These are phyloP conservation scores for Hyphodiscus sp. DNA, from an alignment of 2,329 filamentous ascomycete genomes.

Conservation along the genomic window DNA sequence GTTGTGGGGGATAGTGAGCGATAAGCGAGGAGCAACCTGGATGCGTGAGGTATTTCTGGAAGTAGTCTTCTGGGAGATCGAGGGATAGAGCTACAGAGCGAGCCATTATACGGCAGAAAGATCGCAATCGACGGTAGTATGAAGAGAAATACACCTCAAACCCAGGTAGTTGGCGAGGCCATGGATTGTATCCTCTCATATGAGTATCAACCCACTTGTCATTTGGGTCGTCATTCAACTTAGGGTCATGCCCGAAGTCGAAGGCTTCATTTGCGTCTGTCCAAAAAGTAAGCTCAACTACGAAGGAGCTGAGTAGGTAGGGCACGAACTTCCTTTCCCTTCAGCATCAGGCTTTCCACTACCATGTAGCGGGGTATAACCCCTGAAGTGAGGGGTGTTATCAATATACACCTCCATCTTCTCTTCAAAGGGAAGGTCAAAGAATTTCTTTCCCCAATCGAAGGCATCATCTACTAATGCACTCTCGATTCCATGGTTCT, in stretches of 20 bases:
- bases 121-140: slow-evolving; percentile 15
- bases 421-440: slow-evolving; percentile 17
- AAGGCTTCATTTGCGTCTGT: slow-evolving; percentile 23
- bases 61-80: slow-evolving; percentile 13
- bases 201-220: slow-evolving; percentile 4
- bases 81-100: slow-evolving; percentile 17
- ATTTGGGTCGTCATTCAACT: slow-evolving; percentile 9
- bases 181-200: slow-evolving; percentile 17
- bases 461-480: slow-evolving; percentile 34
- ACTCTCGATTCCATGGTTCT: slow-evolving; percentile 35
- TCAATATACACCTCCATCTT: slow-evolving; percentile 24
- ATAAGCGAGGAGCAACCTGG: slow-evolving; percentile 14
- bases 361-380: slow-evolving; percentile 19
- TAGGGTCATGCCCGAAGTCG: slow-evolving; percentile 18
- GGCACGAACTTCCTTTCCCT: slow-evolving; percentile 10
- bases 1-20: slow-evolving; percentile 20
- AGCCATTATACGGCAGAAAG: slow-evolving; percentile 15
- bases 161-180: slow-evolving; percentile 15
- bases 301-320: neutral
- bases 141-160: slow-evolving; percentile 14
- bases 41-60: slow-evolving; percentile 11
- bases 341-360: slow-evolving; percentile 15
- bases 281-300: neutral
- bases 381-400: slow-evolving; percentile 19
- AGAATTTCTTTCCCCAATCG: slow-evolving; percentile 13